A percentile compares a stretch with the other conserved stretches of the same genome.
phyloP scores from a whole-genome alignment of 345 rosid species.

The Balakata baccata region DNA sequence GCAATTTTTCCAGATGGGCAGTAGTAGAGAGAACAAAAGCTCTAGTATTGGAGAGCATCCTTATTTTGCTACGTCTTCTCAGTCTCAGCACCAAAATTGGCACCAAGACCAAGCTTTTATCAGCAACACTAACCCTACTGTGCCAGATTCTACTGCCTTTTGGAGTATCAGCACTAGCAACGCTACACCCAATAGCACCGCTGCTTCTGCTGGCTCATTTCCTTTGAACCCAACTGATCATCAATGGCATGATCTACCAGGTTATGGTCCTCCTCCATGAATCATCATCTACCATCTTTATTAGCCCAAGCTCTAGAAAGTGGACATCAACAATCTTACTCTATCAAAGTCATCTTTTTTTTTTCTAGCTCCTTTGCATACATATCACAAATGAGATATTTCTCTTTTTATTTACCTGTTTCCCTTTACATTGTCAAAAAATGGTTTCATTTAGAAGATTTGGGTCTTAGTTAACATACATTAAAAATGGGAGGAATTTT shows the following conservation, averaged over 20 bases:
- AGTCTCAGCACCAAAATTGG: slow-evolving; percentile 36
- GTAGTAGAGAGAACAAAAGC: too few relatives aligned
- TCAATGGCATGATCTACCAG: slow-evolving; percentile 32
- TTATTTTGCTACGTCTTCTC: too few relatives aligned
- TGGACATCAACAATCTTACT: background rate
- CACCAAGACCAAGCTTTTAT: slow-evolving; percentile 25
- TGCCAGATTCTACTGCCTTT: slow-evolving; percentile 23
- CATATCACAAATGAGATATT: background rate
- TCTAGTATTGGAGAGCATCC: too few relatives aligned
- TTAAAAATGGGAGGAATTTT: background rate
- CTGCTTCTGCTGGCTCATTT: slow-evolving; percentile 6
- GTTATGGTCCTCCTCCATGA: slow-evolving; percentile 37
- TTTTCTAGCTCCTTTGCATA: slow-evolving; percentile 15
- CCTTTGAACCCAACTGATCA: slow-evolving; percentile 36
- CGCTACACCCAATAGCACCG: slow-evolving; percentile 12
- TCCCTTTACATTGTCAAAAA: slow-evolving; percentile 8
- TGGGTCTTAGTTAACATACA: background rate
- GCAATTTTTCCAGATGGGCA: slow-evolving; percentile 23
- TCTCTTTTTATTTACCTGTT: background rate
- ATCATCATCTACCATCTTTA: background rate
- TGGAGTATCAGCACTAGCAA: slow-evolving; percentile 34
- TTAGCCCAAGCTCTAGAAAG: background rate
- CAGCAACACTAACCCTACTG: slow-evolving; percentile 24
- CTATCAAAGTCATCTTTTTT: background rate
- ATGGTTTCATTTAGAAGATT: background rate